Evolutionary conservation across 805 yeast genomes (phyloP), one percentile per base, ranked within the genome.

Genomic region (Barnettozyma populi): DNA sequence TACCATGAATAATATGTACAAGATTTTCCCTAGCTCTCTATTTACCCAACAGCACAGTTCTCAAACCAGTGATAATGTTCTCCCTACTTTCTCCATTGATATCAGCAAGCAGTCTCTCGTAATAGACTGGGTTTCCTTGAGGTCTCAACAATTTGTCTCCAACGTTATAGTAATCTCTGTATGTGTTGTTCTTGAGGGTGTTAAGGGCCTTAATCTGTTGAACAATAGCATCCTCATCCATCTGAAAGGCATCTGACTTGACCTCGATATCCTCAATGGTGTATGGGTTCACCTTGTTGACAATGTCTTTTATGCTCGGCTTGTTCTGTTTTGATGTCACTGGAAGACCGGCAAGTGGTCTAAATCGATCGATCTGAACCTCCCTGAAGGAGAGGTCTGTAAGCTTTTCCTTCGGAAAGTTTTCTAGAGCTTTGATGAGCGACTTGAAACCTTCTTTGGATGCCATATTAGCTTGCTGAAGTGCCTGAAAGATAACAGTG

Each of bases 111-210:
- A 90, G 72, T 59, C 94, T 75, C 36, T 73, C 76, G 60, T 90
- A 90, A 61, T 90, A 90, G 41, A 74, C 65, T 2, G 95, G 89
- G 65, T 88, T 86, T 2, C 96, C 96, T 58, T 83, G 82, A n/a
- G 97, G 97, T 55, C 66, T 72, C 57, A 79, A 66, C 54, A 90
- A 66, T 61, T 84, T 84, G 39, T 80, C 84, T 47, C 82, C 82
- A 32, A 81, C 74, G 51, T 75, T 71, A 62, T 86, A 86, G 59
- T 79, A 79, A 49, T 76, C 75, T 57, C 71, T 74, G 70, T 82
- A 82, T 58, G 82, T 81, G 61, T 82, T 82, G 47, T 73, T 75
- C 48, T 74, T 73, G 49, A 84, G 64, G 53, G 75, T 78, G 41
- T 80, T 70, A 46, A 84, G 63, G 4, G 90, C 75, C 45, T 69